phyloP scores from a whole-genome alignment of 495 filamentous ascomycete genomes.

The Trichoderma asperelloides region DNA sequence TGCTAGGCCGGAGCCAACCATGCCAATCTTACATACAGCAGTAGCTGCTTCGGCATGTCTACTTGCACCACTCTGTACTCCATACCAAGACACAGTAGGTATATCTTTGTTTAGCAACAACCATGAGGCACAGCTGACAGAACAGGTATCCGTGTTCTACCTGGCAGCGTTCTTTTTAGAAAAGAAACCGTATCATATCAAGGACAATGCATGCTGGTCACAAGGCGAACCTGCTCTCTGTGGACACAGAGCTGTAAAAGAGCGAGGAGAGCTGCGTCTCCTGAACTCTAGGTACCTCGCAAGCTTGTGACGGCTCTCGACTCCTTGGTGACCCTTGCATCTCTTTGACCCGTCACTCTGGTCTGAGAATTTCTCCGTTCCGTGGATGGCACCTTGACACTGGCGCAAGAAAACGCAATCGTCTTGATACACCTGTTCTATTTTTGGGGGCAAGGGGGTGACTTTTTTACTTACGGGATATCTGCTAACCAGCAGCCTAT shows the following conservation, averaged over 20 bases:
- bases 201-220: too few relatives aligned
- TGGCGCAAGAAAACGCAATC: neutral
- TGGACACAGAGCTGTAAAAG: too few relatives aligned
- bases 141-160: too few relatives aligned
- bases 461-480: neutral
- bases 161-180: too few relatives aligned
- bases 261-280: too few relatives aligned
- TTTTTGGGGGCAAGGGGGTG: neutral
- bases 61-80: neutral
- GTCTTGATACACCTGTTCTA: neutral
- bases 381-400: slow-evolving; percentile 3
- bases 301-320: neutral
- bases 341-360: neutral
- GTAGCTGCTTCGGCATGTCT: neutral
- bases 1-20: neutral
- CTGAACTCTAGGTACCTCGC: too few relatives aligned
- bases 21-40: neutral
- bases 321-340: neutral
- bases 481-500: neutral
- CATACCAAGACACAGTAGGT: too few relatives aligned
- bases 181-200: too few relatives aligned
- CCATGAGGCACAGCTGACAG: too few relatives aligned
- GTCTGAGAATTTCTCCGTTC: slow-evolving; percentile 6
- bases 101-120: too few relatives aligned
- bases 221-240: too few relatives aligned